These are phyloP conservation scores for Babesia bigemina DNA, from an alignment of 169 alveolate species.

Conservation along the genomic window DNA sequence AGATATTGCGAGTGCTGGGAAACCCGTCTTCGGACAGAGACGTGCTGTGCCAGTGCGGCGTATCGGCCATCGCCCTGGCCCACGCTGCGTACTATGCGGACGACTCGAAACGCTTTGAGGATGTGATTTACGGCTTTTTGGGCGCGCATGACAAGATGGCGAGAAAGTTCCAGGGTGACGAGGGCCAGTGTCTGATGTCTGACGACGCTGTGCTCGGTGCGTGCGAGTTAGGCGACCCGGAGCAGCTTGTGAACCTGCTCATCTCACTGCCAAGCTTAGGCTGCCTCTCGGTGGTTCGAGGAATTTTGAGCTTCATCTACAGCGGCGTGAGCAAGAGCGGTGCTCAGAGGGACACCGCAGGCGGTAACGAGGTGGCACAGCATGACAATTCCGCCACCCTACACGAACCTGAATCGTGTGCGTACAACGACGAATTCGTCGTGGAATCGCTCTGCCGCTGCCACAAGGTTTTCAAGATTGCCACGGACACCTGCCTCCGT, in stretches of 20 bases:
- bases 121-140: neutral
- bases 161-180: slow-evolving; percentile 25
- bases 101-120: neutral
- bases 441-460: neutral
- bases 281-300: slow-evolving; percentile 15
- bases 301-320: slow-evolving; percentile 26
- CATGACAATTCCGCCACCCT: neutral
- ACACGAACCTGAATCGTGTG: neutral
- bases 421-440: neutral
- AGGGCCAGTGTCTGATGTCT: neutral
- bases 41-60: slow-evolving; percentile 41
- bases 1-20: neutral
- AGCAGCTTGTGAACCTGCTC: neutral
- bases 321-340: neutral
- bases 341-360: neutral
- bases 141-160: neutral
- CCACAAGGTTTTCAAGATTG: slow-evolving; percentile 22
- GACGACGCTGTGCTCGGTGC: neutral
- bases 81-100: slow-evolving; percentile 16
- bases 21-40: slow-evolving; percentile 23
- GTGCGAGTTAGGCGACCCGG: slow-evolving; percentile 12
- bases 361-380: neutral
- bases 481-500: slow-evolving; percentile 16
- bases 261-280: slow-evolving; percentile 25
- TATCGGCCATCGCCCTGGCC: slow-evolving; percentile 6